phyloP scores from a whole-genome alignment of 2,329 filamentous ascomycete genomes.

The Cercospora zeae-maydis region DNA sequence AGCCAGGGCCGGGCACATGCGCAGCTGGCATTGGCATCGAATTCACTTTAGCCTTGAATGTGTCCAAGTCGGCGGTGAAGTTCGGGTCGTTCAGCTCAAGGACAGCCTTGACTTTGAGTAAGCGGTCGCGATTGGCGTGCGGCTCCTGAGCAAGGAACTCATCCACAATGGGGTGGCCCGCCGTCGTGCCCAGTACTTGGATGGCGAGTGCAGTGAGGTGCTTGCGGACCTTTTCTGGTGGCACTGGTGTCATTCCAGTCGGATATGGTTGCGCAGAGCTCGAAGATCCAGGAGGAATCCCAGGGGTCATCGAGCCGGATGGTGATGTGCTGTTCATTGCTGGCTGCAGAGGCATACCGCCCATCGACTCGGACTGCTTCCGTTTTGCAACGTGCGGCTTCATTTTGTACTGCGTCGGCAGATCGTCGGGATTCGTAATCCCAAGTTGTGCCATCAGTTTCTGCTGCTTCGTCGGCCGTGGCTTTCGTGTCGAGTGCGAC shows the following conservation, averaged over 20 bases:
- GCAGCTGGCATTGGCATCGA: conserved; percentile 25
- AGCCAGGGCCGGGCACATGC: conserved; percentile 20
- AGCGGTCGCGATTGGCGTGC: conserved; percentile 29
- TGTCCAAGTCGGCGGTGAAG: conserved; percentile 22
- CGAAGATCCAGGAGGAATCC: conserved; percentile 21
- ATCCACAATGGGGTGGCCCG: conserved; percentile 27
- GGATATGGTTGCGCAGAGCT: conserved; percentile 19
- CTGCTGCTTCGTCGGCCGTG: conserved; percentile 91
- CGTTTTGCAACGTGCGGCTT: conserved; percentile 72
- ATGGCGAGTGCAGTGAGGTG: conserved; percentile 31
- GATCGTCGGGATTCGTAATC: conserved; percentile 83
- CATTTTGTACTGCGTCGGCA: conserved; percentile 76
- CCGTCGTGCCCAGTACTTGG: conserved; percentile 28
- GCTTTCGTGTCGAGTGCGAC: conserved; percentile 90
- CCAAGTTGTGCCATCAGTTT: conserved; percentile 88
- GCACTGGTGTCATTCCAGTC: conserved; percentile 17
- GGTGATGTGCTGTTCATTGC: conserved; percentile 31
- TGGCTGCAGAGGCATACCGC: conserved; percentile 28
- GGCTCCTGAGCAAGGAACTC: conserved; percentile 30
- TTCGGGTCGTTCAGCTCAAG: conserved; percentile 23
- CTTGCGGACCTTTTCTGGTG: conserved; percentile 21
- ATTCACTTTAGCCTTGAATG: conserved; percentile 26
- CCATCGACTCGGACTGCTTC: conserved; percentile 47
- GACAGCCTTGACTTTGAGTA: conserved; percentile 27
- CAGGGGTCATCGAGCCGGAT: conserved; percentile 24